Evolutionary conservation across 208 protist genomes (phyloP).

Genomic region (Leishmania martiniquensis): DNA sequence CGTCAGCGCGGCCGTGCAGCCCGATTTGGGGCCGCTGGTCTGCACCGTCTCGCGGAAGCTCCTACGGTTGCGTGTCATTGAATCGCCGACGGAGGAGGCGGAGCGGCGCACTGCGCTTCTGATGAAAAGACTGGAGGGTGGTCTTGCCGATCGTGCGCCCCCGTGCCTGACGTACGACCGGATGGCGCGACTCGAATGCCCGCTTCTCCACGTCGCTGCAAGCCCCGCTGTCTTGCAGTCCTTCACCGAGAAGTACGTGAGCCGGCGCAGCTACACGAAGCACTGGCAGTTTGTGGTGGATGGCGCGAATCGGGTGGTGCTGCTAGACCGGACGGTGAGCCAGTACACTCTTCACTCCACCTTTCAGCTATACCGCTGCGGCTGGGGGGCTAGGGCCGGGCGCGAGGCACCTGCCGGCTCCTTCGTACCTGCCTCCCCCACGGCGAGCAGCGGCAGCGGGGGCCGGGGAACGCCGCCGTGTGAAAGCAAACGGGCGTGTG

Average conservation of each 20-base stretch:
- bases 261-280: conserved; percentile 20
- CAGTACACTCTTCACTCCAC: conserved; percentile 17
- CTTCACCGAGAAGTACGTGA: conserved; percentile 8
- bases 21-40: conserved; percentile 13
- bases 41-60: conserved; percentile 20
- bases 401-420: background rate
- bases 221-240: conserved; percentile 26
- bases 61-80: background rate
- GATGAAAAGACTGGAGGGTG: background rate
- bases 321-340: conserved; percentile 35
- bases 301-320: conserved; percentile 22
- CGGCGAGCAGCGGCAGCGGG: background rate
- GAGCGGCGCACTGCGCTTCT: background rate
- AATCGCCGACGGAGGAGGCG: background rate
- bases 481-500: background rate
- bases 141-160: conserved; percentile 14
- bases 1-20: conserved; percentile 15
- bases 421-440: background rate
- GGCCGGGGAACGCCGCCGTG: background rate
- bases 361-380: conserved; percentile 15
- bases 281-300: conserved; percentile 44
- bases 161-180: conserved; percentile 16
- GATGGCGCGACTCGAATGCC: conserved; percentile 7
- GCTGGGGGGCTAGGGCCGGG: background rate
- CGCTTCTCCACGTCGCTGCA: conserved; percentile 18